Percentiles rank a stretch among this genome's conserved stretches.
Conservation (phyloP, 257 asterid genomes). For the Solanum ossicruentum region DNA sequence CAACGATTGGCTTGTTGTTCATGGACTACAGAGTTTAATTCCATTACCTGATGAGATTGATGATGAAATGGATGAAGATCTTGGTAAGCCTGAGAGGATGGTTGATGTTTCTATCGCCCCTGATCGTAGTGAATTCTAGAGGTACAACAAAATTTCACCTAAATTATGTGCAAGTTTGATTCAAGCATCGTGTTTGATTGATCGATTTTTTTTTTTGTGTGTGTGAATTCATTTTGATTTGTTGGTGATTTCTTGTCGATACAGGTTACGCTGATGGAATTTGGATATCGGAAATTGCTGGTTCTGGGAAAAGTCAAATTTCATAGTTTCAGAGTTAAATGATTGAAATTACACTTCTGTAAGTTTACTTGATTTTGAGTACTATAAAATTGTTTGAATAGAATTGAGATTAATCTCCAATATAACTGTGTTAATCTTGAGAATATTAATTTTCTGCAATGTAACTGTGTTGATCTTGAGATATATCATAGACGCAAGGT, state of each 20-base stretch:
- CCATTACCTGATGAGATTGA: slow-evolving; percentile 31
- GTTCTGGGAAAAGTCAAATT: not conserved
- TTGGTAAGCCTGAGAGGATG: not conserved
- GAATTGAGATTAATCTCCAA: not conserved
- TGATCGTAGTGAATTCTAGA: slow-evolving; percentile 19
- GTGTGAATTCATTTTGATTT: not conserved
- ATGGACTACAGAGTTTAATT: slow-evolving; percentile 46
- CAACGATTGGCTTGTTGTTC: slow-evolving; percentile 45
- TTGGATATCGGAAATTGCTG: not conserved
- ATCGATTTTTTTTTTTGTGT: not conserved
- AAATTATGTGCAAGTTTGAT: not conserved
- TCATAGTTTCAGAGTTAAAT: not conserved
- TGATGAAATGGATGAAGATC: slow-evolving; percentile 9
- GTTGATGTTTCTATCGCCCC: not conserved
- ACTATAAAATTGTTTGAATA: not conserved
- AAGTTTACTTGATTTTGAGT: not conserved
- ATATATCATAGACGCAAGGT: not conserved
- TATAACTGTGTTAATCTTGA: not conserved
- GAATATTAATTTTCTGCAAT: not conserved
- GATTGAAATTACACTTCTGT: not conserved
- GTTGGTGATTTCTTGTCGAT: not conserved
- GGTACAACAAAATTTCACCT: not conserved
- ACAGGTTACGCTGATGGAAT: not conserved
- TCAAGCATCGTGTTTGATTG: not conserved
- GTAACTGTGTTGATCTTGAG: not conserved